phyloP scores from a whole-genome alignment of 192 early-diverging fungal genomes.

The Coemansia sp. region DNA sequence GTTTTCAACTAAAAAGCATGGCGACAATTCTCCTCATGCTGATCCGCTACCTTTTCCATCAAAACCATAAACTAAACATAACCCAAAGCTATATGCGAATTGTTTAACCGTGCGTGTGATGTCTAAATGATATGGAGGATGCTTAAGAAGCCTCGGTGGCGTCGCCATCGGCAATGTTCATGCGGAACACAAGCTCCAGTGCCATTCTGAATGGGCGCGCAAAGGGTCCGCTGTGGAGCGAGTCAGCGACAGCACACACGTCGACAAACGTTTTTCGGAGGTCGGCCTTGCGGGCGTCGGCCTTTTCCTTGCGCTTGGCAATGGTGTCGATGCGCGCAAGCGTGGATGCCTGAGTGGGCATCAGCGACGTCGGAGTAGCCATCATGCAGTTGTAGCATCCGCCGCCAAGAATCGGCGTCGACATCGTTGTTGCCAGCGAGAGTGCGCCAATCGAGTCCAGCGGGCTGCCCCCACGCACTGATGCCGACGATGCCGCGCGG shows the following conservation, averaged over 20 bases:
- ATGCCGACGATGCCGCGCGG: slow-evolving; percentile 8
- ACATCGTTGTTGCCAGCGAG: slow-evolving; percentile 1
- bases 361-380: slow-evolving; percentile 8
- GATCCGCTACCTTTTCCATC: no score
- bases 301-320: not conserved
- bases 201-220: slow-evolving; percentile 60
- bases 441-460: not conserved
- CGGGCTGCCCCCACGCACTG: slow-evolving; percentile 1
- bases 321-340: not conserved
- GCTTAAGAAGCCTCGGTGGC: not conserved
- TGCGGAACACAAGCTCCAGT: slow-evolving; percentile 62
- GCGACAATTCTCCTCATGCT: no score
- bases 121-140: no score
- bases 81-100: no score
- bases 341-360: slow-evolving; percentile 1
- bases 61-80: no score
- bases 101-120: no score
- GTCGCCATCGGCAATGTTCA: slow-evolving; percentile 45
- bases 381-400: slow-evolving; percentile 9
- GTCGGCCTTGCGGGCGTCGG: slow-evolving; percentile 15
- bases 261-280: slow-evolving; percentile 47
- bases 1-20: no score
- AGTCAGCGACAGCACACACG: slow-evolving; percentile 60
- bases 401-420: slow-evolving; percentile 4
- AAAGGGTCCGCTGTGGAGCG: slow-evolving; percentile 60